A percentile compares a stretch with the other conserved stretches of the same genome.
Conservation (phyloP, 257 asterid genomes). For the Petrea volubilis region DNA sequence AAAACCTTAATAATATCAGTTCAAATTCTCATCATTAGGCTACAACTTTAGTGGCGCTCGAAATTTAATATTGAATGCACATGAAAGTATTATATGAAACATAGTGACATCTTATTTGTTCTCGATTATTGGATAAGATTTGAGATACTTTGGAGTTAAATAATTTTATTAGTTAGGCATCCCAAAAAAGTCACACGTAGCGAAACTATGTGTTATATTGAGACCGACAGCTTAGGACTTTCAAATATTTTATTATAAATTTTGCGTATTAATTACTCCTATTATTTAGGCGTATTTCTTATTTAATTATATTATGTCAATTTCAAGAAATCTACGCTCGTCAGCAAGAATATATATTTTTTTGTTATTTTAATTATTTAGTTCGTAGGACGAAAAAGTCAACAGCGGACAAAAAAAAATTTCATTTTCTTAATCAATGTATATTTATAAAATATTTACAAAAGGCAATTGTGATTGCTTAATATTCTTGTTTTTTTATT, state of each 20-base stretch:
- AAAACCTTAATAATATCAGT: too few relatives aligned
- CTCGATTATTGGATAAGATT: too few relatives aligned
- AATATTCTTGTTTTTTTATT: not conserved
- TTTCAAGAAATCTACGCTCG: not conserved
- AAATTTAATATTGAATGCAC: too few relatives aligned
- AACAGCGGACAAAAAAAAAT: not conserved
- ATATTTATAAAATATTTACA: not conserved
- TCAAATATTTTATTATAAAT: not conserved
- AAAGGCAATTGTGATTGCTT: slow-evolving; percentile 11
- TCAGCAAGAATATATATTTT: not conserved
- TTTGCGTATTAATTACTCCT: not conserved
- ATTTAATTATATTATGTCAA: not conserved
- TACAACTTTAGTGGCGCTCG: too few relatives aligned
- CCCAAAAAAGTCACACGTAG: not conserved
- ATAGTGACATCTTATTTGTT: too few relatives aligned
- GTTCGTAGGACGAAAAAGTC: not conserved
- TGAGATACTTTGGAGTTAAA: too few relatives aligned
- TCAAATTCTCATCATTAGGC: too few relatives aligned
- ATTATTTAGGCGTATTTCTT: not conserved
- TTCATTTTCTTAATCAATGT: too few relatives aligned
- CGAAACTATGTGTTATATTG: too few relatives aligned
- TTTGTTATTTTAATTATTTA: not conserved
- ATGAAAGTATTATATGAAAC: too few relatives aligned
- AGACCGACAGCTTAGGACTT: slow-evolving; percentile 23
- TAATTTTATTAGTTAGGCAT: not conserved